Evolutionary conservation across 2,329 filamentous ascomycete species (phyloP), one percentile per base, ranked within the genome.

Genomic region (Exophiala mesophila): DNA sequence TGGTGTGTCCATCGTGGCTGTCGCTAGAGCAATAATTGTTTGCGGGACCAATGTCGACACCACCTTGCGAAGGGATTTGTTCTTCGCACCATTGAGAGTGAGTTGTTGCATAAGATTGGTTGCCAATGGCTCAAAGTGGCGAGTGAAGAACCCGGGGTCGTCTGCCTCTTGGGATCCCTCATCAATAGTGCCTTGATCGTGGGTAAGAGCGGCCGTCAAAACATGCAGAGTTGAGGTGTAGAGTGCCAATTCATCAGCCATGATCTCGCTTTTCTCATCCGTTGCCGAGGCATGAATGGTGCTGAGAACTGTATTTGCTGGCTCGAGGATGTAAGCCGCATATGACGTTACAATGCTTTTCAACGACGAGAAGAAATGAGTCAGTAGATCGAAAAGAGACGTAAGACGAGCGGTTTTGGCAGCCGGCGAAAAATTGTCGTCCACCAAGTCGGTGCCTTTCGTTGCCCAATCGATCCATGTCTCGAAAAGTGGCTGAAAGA

Each of bases 281-380:
- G 40, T 31, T 20, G 15, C 15, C 15, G 12, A n/a, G 15, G 21
- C 8, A 8, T 23, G 30, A 9, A 37, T 13, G 7, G 41, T 26
- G 10, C 18, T 66, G 26, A 94, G 73, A 13, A 85, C 71, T 33
- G 76, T 72, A 19, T 84, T 79, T 0, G 82, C 79, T 53, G 81
- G 82, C 29, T 94, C 88, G 45, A 95, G 66, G 19, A 95, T 70
- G 60, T 94, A 94, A 47, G 82, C 83, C 2, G 87, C 83, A 62
- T 98, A 98, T 64, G 82, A 84, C 7, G 92, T 97, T 45, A 97
- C 88, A 44, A 97, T 90, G 5, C 88, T 92, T 74, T 76, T 54
- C 1, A 47, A 38, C 9, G 32, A 49, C 31, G 20, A 36, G 36
- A 47, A 31, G 35, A 47, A 48, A 32, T 49, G 43, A 4, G 43